Evolutionary conservation across 2,329 filamentous ascomycete genomes (phyloP).

Genomic region (Aureobasidium subglaciale): DNA sequence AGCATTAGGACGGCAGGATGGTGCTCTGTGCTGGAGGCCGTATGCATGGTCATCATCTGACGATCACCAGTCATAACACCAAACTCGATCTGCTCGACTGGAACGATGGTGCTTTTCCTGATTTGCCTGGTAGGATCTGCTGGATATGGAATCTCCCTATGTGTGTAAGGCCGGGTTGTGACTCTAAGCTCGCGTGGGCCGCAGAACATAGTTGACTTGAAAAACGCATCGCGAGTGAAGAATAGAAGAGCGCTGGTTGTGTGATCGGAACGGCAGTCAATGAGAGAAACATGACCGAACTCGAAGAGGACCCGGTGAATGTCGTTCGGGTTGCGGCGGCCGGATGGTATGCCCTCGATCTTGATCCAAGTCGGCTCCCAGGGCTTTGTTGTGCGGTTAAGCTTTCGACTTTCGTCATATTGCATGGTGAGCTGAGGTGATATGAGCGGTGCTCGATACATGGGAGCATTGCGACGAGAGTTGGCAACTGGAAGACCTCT

Average conservation of each 20-base stretch:
- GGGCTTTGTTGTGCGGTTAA: neutral
- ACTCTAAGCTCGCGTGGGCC: neutral
- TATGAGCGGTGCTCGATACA: neutral
- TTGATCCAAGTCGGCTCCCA: neutral
- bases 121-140: conserved; percentile 4
- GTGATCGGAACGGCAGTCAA: neutral
- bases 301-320: neutral
- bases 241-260: neutral
- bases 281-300: neutral
- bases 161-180: neutral
- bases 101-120: conserved; percentile 19
- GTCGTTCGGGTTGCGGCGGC: neutral
- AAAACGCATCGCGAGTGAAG: neutral
- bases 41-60: conserved; percentile 55
- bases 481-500: neutral
- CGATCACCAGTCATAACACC: conserved; percentile 50
- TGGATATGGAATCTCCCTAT: neutral
- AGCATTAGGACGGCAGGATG: conserved; percentile 12
- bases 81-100: conserved; percentile 46
- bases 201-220: neutral
- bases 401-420: neutral
- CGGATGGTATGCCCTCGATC: neutral
- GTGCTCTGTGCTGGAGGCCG: conserved; percentile 21
- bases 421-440: neutral
- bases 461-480: neutral